Evolutionary conservation across 495 filamentous ascomycete species (phyloP).

Genomic region (Ascodesmis nigricans): DNA sequence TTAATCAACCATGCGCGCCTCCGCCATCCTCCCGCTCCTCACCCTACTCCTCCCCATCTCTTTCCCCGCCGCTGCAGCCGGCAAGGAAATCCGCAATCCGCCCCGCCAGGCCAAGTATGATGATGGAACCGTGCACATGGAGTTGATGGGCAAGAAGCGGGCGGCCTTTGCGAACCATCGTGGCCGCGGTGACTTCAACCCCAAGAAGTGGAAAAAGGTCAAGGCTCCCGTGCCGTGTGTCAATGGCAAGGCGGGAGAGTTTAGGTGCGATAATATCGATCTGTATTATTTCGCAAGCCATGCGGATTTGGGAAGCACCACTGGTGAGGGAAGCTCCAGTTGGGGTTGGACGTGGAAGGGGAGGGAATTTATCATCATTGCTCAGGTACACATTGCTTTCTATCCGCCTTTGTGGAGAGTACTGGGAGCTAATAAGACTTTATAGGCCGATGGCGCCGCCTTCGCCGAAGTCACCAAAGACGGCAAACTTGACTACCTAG

Average conservation of each 20-base stretch:
- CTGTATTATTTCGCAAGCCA: constrained; percentile 34
- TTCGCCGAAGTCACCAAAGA: constrained; percentile 31
- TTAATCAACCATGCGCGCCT: neutral
- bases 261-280: constrained; percentile 33
- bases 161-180: constrained; percentile 13
- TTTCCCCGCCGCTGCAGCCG: constrained; percentile 4
- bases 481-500: constrained; percentile 32
- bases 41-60: neutral
- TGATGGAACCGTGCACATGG: constrained; percentile 26
- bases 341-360: constrained; percentile 37
- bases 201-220: constrained; percentile 16
- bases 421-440: neutral
- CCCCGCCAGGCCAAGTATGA: constrained; percentile 21
- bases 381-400: constrained; percentile 24
- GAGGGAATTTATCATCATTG: constrained; percentile 36
- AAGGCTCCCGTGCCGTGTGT: constrained; percentile 27
- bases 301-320: constrained; percentile 28
- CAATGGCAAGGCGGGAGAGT: constrained; percentile 30
- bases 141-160: constrained; percentile 28
- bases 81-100: constrained; percentile 9
- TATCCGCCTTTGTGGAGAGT: no score
- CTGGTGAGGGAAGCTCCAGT: constrained; percentile 22
- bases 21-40: neutral
- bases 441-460: constrained; percentile 29
- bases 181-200: constrained; percentile 9